Evolutionary conservation across 148 eudicot genomes (phyloP).

Genomic region (Dianthus caryophyllus): DNA sequence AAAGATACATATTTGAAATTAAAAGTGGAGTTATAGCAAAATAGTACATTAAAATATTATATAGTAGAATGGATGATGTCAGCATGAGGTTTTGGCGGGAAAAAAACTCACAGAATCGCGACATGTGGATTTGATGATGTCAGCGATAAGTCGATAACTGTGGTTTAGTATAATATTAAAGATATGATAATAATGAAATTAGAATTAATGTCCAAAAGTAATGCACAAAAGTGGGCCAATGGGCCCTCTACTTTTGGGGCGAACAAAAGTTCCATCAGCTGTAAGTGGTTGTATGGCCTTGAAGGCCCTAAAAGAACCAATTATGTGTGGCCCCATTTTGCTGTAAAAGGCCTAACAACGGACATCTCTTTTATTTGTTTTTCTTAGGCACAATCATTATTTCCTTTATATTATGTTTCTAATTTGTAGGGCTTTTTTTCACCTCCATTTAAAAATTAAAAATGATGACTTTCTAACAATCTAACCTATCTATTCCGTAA

Average conservation of each 20-base stretch:
- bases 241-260: background rate
- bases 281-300: conserved; percentile 10
- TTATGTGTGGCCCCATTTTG: conserved; percentile 5
- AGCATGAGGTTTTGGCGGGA: too few species aligned
- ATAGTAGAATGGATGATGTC: too few species aligned
- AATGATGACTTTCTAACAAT: too few species aligned
- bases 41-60: too few species aligned
- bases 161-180: conserved; percentile 2
- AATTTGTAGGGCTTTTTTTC: too few species aligned
- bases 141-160: too few species aligned
- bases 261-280: conserved; percentile 11
- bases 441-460: too few species aligned
- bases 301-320: background rate
- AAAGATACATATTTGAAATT: too few species aligned
- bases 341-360: conserved; percentile 13
- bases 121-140: too few species aligned
- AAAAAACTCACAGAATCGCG: too few species aligned
- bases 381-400: conserved; percentile 18
- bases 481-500: too few species aligned
- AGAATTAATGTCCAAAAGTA: background rate
- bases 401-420: background rate
- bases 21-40: too few species aligned
- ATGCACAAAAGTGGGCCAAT: background rate
- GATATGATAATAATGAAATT: background rate
- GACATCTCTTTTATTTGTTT: conserved; percentile 12